phyloP scores from a whole-genome alignment of 176 grass and related monocot species.

The Aegilops umbellulata region DNA sequence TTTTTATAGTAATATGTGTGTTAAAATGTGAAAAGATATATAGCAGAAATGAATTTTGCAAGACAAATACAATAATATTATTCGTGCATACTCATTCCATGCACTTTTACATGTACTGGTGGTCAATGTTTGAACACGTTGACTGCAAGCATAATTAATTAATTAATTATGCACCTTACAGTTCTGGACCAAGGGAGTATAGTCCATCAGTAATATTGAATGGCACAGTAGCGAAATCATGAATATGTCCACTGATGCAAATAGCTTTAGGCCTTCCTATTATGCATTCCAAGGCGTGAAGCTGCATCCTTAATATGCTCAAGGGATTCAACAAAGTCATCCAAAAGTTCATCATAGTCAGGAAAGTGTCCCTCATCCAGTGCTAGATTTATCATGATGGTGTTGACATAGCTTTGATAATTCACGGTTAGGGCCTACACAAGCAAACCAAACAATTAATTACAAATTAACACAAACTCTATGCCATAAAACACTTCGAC shows the following conservation, averaged over 20 bases:
- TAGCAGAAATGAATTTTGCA: neutral
- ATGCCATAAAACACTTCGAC: neutral
- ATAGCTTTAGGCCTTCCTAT: conserved; percentile 30
- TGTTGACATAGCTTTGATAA: conserved; percentile 89
- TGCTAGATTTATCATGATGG: conserved; percentile 72
- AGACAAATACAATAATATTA: neutral
- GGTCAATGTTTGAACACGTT: neutral
- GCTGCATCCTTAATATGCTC: conserved; percentile 60
- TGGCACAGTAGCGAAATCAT: conserved; percentile 7
- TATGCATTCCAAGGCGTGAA: conserved; percentile 32
- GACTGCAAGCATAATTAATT: too few relatives aligned
- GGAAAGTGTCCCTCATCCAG: conserved; percentile 72
- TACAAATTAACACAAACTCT: neutral
- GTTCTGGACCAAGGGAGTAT: neutral
- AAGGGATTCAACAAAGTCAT: conserved; percentile 77
- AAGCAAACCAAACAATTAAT: conserved; percentile 29
- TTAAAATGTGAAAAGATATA: neutral
- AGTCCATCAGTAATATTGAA: conserved; percentile 14
- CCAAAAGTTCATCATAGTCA: conserved; percentile 66
- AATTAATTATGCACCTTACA: neutral
- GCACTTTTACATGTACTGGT: neutral
- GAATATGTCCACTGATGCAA: neutral
- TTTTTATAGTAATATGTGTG: neutral
- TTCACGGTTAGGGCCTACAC: conserved; percentile 74
- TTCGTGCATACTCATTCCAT: neutral